These are phyloP conservation scores for Toxoplasma gondii DNA, from an alignment of 169 alveolate species.

Conservation along the genomic window DNA sequence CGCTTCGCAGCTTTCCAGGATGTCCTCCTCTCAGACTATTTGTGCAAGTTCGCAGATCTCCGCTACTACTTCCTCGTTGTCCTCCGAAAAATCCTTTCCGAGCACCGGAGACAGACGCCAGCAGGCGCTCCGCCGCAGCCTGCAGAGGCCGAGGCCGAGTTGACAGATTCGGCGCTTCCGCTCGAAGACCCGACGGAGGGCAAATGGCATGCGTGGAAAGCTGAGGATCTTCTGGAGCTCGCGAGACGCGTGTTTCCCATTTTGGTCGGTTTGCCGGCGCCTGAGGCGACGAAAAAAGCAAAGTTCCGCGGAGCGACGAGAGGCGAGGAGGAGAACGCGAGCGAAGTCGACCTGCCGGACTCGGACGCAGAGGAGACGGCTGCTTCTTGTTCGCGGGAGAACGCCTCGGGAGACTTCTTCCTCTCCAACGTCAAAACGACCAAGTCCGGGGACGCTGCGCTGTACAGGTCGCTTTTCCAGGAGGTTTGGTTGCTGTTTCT, in stretches of 20 bases:
- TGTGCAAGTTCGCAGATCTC: conserved; percentile 18
- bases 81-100: conserved; percentile 46
- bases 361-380: background rate
- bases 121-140: background rate
- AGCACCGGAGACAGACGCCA: background rate
- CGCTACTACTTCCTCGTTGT: conserved; percentile 57
- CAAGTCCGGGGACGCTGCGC: background rate
- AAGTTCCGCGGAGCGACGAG: background rate
- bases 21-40: background rate
- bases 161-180: background rate
- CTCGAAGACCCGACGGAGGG: background rate
- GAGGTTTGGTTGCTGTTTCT: conserved; percentile 55
- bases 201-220: background rate
- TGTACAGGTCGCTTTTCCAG: conserved; percentile 32
- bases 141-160: background rate
- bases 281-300: background rate
- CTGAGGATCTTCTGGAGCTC: background rate
- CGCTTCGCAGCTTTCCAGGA: background rate
- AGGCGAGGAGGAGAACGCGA: background rate
- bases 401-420: background rate
- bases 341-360: background rate
- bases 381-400: no score
- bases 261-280: background rate
- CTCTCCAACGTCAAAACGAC: background rate
- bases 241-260: background rate